A percentile compares a stretch with the other conserved stretches of the same genome.
Conservation (phyloP, 192 early-diverging fungal genomes). For the Phycomyces blakesleeanus region DNA sequence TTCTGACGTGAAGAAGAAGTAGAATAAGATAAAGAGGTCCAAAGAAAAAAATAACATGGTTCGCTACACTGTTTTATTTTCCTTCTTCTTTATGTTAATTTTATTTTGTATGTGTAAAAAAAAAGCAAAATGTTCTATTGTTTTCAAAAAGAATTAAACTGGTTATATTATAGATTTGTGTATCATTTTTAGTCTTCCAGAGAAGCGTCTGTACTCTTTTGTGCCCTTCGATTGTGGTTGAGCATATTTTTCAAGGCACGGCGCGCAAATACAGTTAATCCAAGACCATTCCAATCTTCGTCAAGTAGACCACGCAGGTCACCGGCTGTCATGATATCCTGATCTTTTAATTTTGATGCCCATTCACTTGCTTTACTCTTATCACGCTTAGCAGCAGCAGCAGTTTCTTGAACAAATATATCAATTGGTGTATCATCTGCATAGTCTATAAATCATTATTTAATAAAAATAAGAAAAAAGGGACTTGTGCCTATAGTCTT, state of each 20-base stretch:
- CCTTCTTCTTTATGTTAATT: too few species aligned
- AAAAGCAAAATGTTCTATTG: too few species aligned
- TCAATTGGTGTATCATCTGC: constrained; percentile 57
- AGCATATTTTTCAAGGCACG: constrained; percentile 47
- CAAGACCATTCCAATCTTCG: constrained; percentile 63
- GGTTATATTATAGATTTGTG: background rate
- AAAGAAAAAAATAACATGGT: too few species aligned
- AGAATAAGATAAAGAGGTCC: too few species aligned
- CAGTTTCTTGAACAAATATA: constrained; percentile 62
- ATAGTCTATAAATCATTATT: constrained; percentile 34
- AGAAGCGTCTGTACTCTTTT: background rate
- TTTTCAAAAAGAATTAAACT: too few species aligned
- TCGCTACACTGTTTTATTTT: too few species aligned
- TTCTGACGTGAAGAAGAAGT: too few species aligned
- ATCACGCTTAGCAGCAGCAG: constrained; percentile 55
- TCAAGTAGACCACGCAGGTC: constrained; percentile 65
- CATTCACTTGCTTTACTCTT: constrained; percentile 67
- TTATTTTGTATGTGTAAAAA: too few species aligned
- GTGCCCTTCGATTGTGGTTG: background rate
- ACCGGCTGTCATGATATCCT: constrained; percentile 74
- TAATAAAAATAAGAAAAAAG: background rate
- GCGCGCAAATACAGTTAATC: constrained; percentile 48
- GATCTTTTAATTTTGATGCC: constrained; percentile 57
- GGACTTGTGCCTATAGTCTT: too few species aligned
- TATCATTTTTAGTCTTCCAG: background rate